A percentile compares a stretch with the other conserved stretches of the same genome.
phyloP scores from a whole-genome alignment of 768 basidiomycete genomes.

The Russula compacta region DNA sequence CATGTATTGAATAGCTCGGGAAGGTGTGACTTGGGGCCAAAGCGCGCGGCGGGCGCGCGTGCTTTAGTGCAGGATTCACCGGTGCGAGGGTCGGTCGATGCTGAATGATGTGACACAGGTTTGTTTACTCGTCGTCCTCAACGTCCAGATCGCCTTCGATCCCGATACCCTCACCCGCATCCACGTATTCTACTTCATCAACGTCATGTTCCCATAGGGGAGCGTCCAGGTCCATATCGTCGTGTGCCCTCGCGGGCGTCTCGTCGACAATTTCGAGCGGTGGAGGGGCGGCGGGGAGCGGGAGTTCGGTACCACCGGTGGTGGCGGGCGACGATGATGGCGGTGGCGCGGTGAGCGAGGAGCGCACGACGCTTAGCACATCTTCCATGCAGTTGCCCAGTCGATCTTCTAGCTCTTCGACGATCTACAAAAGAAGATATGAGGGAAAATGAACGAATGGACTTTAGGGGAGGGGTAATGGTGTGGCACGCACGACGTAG shows the following conservation, averaged over 20 bases:
- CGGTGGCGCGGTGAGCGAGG: conserved; percentile 27
- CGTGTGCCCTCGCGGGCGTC: not conserved
- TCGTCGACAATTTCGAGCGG: conserved; percentile 9
- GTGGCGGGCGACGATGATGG: not conserved
- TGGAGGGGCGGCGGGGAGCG: not conserved
- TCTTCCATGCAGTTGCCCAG: conserved; percentile 61
- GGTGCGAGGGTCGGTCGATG: too few relatives aligned
- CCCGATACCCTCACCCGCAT: conserved; percentile 19
- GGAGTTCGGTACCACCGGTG: not conserved
- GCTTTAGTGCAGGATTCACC: too few relatives aligned
- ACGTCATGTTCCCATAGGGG: conserved; percentile 11
- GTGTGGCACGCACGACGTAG: conserved; percentile 62
- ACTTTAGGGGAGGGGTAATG: not conserved
- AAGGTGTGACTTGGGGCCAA: too few relatives aligned
- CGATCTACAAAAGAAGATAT: conserved; percentile 46
- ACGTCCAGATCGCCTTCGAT: conserved; percentile 22
- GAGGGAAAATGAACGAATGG: not conserved
- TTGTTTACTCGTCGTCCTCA: conserved; percentile 14
- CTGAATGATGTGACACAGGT: too few relatives aligned
- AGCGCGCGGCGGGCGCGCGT: too few relatives aligned
- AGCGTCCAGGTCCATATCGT: conserved; percentile 2
- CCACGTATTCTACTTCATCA: conserved; percentile 16
- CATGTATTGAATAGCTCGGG: too few relatives aligned
- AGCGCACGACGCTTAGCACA: conserved; percentile 49
- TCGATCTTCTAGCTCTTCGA: conserved; percentile 86